Base-by-base conservation (phyloP, 2,329 filamentous ascomycete genomes). In the Dissoconium aciculare region DNA sequence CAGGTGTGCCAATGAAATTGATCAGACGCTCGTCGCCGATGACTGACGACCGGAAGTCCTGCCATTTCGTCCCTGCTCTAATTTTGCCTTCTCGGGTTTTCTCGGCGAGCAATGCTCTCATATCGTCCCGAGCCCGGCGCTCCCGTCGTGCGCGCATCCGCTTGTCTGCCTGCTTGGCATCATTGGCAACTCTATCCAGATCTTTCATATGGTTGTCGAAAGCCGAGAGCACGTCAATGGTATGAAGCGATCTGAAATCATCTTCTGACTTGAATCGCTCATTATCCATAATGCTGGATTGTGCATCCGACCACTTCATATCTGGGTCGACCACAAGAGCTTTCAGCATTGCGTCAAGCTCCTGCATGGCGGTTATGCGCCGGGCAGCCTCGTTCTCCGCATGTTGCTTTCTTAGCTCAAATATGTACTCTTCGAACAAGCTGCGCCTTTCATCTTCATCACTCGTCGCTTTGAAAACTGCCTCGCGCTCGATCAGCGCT, bases 141-240 rank as follows among this genome's bases (percentile, higher is more conserved):
- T 94, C 84, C 43, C 76, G 71, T 37, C 89, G 75, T 33, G 74
- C 69, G 56, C 80, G 87, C 45, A 69, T 69, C 38, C 76, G 77
- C 62, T 92, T 93, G 48, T 89, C 76, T 44, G 81, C 74, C 57
- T 98, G 89, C 40, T 81, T 78, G 28, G 76, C 71, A 52, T 94
- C 84, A 56, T 95, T 95, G 61, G 92, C 85, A 31, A 74, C 73
- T 38, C 84, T 78, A 58, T 98, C 89, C 41, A 95, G 67, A 35
- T 76, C 69, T 59, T 91, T 93, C 63, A 95, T 89, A 52, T 95
- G 87, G 49, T 79, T 83, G 60, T 95, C 84, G 56, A 95, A 98
- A 37, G 80, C 79, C 49, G 74, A 84, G 60, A 98, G 67, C 52
- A 95, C 73, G 56, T 98, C 89, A 58, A 81, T 78, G 53, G 84